A percentile compares a stretch with the other conserved stretches of the same genome.
Evolutionary conservation across 805 yeast genomes (phyloP).

Genomic region (Lipomyces sp.): DNA sequence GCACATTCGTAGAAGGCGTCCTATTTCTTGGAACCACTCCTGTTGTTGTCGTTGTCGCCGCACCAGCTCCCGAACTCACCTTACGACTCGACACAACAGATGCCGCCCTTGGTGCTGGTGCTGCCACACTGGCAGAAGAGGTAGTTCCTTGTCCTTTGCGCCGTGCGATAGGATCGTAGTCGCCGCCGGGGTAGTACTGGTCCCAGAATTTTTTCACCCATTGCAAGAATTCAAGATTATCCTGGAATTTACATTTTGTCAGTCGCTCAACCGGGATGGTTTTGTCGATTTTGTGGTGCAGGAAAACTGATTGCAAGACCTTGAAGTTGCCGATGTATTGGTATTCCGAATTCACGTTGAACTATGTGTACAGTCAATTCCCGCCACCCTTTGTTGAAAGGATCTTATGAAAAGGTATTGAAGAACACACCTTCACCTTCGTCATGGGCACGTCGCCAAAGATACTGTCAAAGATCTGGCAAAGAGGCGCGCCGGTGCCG

Average conservation of each 20-base stretch:
- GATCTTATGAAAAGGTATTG: too few relatives aligned
- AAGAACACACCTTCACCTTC: conserved; percentile 57
- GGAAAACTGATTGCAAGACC: conserved; percentile 79
- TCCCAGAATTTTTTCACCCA: conserved; percentile 88
- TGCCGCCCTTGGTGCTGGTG: conserved; percentile 25
- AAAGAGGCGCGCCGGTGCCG: conserved; percentile 94
- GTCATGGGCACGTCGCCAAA: conserved; percentile 81
- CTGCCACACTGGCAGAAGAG: conserved; percentile 7
- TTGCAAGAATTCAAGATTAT: conserved; percentile 90
- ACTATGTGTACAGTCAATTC: conserved; percentile 41
- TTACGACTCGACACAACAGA: conserved; percentile 31
- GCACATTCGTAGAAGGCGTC: conserved; percentile 32
- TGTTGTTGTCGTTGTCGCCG: conserved; percentile 18
- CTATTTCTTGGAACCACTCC: conserved; percentile 30
- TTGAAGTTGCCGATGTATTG: conserved; percentile 83
- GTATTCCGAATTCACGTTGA: conserved; percentile 70
- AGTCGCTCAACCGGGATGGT: conserved; percentile 79
- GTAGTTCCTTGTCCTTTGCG: conserved; percentile 48
- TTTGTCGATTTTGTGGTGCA: conserved; percentile 69
- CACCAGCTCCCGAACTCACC: conserved; percentile 10
- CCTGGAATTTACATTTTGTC: conserved; percentile 88
- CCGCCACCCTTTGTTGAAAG: too few relatives aligned
- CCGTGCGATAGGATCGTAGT: conserved; percentile 71
- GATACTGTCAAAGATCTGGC: conserved; percentile 87
- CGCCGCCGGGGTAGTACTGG: conserved; percentile 68